Evolutionary conservation across 2,329 filamentous ascomycete species (phyloP), one percentile per base, ranked within the genome.

Genomic region (Eurotiales sp.): DNA sequence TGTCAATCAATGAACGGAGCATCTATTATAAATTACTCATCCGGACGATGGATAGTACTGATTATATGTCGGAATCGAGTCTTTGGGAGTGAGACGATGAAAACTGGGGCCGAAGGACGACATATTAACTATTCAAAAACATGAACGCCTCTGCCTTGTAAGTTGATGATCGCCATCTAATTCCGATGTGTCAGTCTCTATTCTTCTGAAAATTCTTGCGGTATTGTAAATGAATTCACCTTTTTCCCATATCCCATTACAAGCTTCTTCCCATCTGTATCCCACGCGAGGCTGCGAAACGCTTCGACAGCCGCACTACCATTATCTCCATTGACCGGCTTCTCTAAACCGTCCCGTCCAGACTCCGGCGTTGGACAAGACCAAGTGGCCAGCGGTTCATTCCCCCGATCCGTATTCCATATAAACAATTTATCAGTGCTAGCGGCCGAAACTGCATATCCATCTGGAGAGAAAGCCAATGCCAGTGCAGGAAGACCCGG

Each of bases 221-320:
- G n/a, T 25, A 7, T 10, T n/a, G n/a, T n/a, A n/a, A n/a, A n/a
- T 39, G 10, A 40, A 60, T 66, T 36, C 66, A 79, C 77, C 72
- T 77, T 72, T 55, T 70, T 72, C 25, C 71, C 72, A 52, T 76
- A 69, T 22, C 73, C 74, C 59, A 78, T 76, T 2, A 73, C 75
- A 51, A 81, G 66, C 58, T 72, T 77, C 58, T 76, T 76, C n/a
- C 77, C 77, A 60, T 80, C 74, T 11, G 68, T 68, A 60, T 79
- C 77, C 78, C 78, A 81, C 25, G 70, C 71, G 46, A 81, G 63
- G 23, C 69, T 67, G 42, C 73, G 66, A 55, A 73, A 67, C 8
- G 63, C 62, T 15, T 62, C 53, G 8, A 59, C 50, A 12, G 60
- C 58, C 11, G 52, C 25, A 42, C 52, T 57, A 21, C 61, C 69